phyloP scores from a whole-genome alignment of 2,329 filamentous ascomycete genomes.

The Aspergillus cejpii region DNA sequence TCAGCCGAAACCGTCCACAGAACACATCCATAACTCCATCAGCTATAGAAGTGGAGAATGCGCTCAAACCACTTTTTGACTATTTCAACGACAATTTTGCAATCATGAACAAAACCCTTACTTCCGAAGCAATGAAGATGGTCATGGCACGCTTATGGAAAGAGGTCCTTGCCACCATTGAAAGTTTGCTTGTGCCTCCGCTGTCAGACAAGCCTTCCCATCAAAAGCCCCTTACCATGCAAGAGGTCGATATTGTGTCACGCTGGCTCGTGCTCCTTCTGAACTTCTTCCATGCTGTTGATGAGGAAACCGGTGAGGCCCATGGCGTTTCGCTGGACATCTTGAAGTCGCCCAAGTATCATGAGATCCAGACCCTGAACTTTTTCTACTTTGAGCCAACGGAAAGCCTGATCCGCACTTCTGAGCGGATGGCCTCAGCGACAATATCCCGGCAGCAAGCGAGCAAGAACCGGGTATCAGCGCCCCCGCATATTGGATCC shows the following conservation, averaged over 20 bases:
- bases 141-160: slow-evolving; percentile 99
- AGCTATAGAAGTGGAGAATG: slow-evolving; percentile 68
- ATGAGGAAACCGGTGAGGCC: slow-evolving; percentile 74
- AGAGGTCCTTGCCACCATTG: slow-evolving; percentile 86
- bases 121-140: slow-evolving; percentile 91
- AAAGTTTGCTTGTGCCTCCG: slow-evolving; percentile 82
- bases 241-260: slow-evolving; percentile 91
- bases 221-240: slow-evolving; percentile 73
- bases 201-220: slow-evolving; percentile 88
- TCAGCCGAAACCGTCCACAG: slow-evolving; percentile 48
- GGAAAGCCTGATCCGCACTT: slow-evolving; percentile 86
- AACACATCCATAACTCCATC: slow-evolving; percentile 53
- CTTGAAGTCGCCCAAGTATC: slow-evolving; percentile 94
- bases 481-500: slow-evolving; percentile 51
- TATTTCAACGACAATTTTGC: slow-evolving; percentile 99
- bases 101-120: slow-evolving; percentile 96
- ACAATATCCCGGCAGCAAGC: slow-evolving; percentile 71
- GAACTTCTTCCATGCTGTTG: slow-evolving; percentile 88
- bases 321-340: slow-evolving; percentile 85
- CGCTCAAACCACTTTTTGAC: slow-evolving; percentile 74
- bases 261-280: slow-evolving; percentile 88
- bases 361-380: slow-evolving; percentile 90
- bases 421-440: slow-evolving; percentile 87
- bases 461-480: slow-evolving; percentile 60
- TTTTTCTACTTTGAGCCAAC: slow-evolving; percentile 98